These are phyloP conservation scores for Ceratobasidium sp. DNA, from an alignment of 1,284 basidiomycete species.

Conservation along the genomic window DNA sequence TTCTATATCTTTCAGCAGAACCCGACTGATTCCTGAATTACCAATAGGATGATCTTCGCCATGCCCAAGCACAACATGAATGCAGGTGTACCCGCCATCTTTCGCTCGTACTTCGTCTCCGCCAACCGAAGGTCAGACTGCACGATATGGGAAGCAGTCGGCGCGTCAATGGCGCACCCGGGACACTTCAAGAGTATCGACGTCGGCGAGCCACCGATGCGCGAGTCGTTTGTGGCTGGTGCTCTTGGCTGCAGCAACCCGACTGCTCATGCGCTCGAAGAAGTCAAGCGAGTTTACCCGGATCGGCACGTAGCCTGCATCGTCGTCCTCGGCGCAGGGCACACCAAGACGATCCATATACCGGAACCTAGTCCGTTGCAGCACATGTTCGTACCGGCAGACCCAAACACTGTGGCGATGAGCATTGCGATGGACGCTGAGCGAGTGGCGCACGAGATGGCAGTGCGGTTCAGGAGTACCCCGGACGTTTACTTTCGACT, in stretches of 20 bases:
- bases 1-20: not conserved
- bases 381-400: not conserved
- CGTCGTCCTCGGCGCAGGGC: constrained; percentile 14
- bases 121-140: not conserved
- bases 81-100: not conserved
- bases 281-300: constrained; percentile 1
- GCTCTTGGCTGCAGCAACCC: constrained; percentile 14
- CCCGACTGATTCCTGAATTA: not conserved
- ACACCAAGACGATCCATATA: constrained; percentile 12
- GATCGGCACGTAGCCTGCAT: not conserved
- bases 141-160: constrained; percentile 12
- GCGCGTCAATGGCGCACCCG: constrained; percentile 12
- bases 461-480: not conserved
- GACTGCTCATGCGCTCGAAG: not conserved
- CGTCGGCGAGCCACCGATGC: not conserved
- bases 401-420: not conserved
- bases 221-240: not conserved
- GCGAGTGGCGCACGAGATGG: constrained; percentile 23
- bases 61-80: constrained; percentile 15
- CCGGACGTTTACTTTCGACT: constrained; percentile 1
- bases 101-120: not conserved
- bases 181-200: constrained; percentile 16
- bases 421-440: constrained; percentile 1
- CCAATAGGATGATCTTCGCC: not conserved
- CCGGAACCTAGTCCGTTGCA: not conserved